These are phyloP conservation scores for Casuarina equisetifolia DNA, from an alignment of 306 rosid species.

Conservation along the genomic window DNA sequence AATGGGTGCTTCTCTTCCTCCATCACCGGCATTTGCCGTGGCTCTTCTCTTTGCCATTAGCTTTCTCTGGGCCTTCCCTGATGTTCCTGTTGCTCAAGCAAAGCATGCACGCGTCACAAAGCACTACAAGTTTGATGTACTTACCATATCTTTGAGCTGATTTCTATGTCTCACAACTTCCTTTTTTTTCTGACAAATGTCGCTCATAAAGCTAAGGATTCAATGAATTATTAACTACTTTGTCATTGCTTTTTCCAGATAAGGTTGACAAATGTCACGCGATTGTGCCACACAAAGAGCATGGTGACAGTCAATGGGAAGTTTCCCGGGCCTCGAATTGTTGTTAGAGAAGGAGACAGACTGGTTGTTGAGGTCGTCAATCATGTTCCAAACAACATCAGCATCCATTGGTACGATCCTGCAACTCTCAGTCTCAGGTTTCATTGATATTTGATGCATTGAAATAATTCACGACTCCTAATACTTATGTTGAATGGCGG, in stretches of 20 bases:
- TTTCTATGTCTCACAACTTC: background rate
- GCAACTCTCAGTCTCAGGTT: too few relatives aligned
- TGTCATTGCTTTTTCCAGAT: conserved; percentile 31
- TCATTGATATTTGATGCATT: background rate
- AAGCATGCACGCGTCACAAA: conserved; percentile 47
- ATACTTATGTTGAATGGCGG: conserved; percentile 5
- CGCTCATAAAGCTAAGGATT: background rate
- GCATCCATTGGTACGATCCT: conserved; percentile 61
- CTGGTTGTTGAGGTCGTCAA: conserved; percentile 64
- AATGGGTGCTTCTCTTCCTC: conserved; percentile 36
- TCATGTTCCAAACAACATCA: conserved; percentile 61
- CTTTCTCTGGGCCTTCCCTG: conserved; percentile 33
- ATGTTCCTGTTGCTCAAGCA: conserved; percentile 38
- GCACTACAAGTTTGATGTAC: conserved; percentile 60
- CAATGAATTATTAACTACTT: background rate
- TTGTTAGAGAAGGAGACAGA: conserved; percentile 75
- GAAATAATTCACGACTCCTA: background rate
- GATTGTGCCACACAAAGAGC: conserved; percentile 64
- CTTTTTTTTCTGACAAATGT: background rate
- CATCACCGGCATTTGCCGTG: conserved; percentile 19
- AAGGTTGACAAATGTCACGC: conserved; percentile 46
- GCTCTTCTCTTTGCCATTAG: conserved; percentile 38
- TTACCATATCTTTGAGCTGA: background rate
- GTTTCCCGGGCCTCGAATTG: conserved; percentile 65
- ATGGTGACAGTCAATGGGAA: conserved; percentile 57